Conservation (phyloP, 1,139 yeast species). For the Trichomonascaceae sp. region DNA sequence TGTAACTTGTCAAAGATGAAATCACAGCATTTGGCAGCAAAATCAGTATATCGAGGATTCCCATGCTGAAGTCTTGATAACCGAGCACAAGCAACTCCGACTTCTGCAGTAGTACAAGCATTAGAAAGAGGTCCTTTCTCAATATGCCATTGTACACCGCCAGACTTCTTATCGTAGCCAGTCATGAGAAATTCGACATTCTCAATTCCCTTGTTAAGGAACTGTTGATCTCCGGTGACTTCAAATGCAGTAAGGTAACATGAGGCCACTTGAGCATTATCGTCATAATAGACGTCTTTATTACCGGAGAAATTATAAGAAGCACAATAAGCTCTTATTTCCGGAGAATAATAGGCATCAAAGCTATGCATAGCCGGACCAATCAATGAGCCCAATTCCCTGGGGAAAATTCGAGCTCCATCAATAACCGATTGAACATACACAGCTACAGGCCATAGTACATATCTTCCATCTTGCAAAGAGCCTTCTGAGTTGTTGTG, state of each 20-base stretch:
- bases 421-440: constrained; percentile 58
- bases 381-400: constrained; percentile 51
- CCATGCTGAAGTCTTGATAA: constrained; percentile 48
- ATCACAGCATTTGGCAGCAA: constrained; percentile 50
- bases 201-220: constrained; percentile 53
- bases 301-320: constrained; percentile 53
- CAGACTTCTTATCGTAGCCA: constrained; percentile 48
- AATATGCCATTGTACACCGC: constrained; percentile 63
- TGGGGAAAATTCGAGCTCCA: constrained; percentile 53
- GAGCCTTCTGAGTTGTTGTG: constrained; percentile 39
- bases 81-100: constrained; percentile 61
- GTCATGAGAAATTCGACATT: constrained; percentile 59
- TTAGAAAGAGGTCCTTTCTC: constrained; percentile 49
- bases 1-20: constrained; percentile 49
- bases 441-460: constrained; percentile 65
- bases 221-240: constrained; percentile 52
- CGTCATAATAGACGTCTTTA: constrained; percentile 65
- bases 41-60: constrained; percentile 40
- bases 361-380: constrained; percentile 49
- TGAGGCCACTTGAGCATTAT: constrained; percentile 69
- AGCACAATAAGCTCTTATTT: constrained; percentile 51
- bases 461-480: constrained; percentile 50
- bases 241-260: constrained; percentile 64
- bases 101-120: constrained; percentile 65
- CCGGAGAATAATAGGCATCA: constrained; percentile 47